Evolutionary conservation across 495 filamentous ascomycete species (phyloP), one percentile per base, ranked within the genome.

Genomic region (Astrocystis sublimbata): DNA sequence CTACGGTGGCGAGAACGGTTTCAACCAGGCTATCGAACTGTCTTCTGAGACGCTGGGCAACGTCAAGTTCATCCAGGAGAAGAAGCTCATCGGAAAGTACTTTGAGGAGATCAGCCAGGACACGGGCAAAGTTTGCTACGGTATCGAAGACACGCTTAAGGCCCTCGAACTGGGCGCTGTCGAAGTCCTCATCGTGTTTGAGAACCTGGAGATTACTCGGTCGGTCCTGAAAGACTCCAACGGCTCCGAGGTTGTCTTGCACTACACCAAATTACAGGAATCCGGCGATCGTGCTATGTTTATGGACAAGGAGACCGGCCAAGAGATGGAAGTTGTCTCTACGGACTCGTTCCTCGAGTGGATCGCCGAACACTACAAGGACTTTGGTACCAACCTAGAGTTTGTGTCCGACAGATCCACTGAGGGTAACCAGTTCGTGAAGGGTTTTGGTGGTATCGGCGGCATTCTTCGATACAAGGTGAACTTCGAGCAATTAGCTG

Each of bases 11-110:
- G 96, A 98, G 79, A 97, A 97, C 80, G 94, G 94, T 17, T 98
- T 98, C 83, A 98, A 98, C 81, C 96, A 98, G 79, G 94, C 94
- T 56, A 98, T 98, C 64, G 94, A 98, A 71, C 77, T 98, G 67
- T 87, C 94, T 30, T 82, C 91, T 12, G 96, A 98, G 82, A 98
- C 94, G n/a, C 83, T 98, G 47, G 89, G 92, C 76, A 98, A 96
- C 68, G 94, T 98, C 81, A 98, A 98, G 77, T 98, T 98, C 76
- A 96, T 98, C 74, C 94, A 98, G 76, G 94, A 98, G 84, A 98
- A 98, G 89, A 97, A 96, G 82, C 85, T 98, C 53, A 98, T 98
- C 71, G 91, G 92, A 70, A 92, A 88, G 69, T 98, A 98, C 83
- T 98, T 98, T 70, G 91, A 98, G 73, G 92, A 98, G 78, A 97